Percentiles rank a stretch among this genome's conserved stretches.
Conservation (phyloP, 345 rosid genomes). For the Salix arbutifolia region DNA sequence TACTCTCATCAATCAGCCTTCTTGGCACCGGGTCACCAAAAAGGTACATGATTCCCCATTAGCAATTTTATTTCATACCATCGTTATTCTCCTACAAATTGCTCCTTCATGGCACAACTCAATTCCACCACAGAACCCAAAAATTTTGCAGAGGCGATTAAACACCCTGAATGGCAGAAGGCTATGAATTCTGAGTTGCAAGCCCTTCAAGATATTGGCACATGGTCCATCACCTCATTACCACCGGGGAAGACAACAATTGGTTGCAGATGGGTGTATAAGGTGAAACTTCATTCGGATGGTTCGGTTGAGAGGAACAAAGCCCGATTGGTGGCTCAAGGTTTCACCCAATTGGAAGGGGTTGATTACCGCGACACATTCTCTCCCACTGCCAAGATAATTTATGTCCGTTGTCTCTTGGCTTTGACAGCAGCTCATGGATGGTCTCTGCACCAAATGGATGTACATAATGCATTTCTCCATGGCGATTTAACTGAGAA, state of each 20-base stretch:
- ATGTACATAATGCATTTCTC: too few relatives aligned
- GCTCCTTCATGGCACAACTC: not conserved
- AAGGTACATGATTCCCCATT: not conserved
- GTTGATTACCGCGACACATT: not conserved
- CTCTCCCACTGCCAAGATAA: not conserved
- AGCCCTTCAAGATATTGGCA: not conserved
- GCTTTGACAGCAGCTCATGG: too few relatives aligned
- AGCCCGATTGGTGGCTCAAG: not conserved
- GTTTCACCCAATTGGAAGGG: not conserved
- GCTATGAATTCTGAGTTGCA: not conserved
- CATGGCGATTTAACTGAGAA: too few relatives aligned
- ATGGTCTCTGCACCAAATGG: too few relatives aligned
- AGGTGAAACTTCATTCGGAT: not conserved
- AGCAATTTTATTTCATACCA: constrained; percentile 4
- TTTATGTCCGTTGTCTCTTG: too few relatives aligned
- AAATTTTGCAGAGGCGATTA: not conserved
- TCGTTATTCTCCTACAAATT: not conserved
- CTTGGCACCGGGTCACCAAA: not conserved
- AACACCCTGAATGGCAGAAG: not conserved
- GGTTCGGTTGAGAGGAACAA: not conserved
- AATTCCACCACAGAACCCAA: not conserved
- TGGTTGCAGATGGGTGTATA: not conserved
- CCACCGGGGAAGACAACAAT: not conserved
- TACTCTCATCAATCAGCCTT: not conserved
- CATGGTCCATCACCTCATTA: not conserved